phyloP scores from a whole-genome alignment of 2,329 filamentous ascomycete species.

The Parastagonospora avenae region DNA sequence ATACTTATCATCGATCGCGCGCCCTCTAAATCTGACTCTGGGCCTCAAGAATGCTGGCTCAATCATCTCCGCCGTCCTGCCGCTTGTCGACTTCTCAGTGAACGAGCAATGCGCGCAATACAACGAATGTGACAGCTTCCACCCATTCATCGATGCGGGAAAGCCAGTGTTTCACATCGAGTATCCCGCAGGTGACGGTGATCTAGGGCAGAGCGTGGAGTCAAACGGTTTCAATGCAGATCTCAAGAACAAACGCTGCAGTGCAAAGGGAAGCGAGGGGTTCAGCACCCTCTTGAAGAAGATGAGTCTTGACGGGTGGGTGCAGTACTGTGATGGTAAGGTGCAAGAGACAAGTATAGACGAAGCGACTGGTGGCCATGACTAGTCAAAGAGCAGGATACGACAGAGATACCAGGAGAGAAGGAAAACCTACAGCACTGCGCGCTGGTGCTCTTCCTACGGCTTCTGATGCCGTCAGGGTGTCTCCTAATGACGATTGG shows the following conservation, averaged over 20 bases:
- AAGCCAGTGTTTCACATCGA: slow-evolving; percentile 78
- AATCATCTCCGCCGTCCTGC: slow-evolving; percentile 60
- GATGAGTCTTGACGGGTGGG: slow-evolving; percentile 67
- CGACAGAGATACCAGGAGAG: background rate
- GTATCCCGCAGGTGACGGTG: slow-evolving; percentile 58
- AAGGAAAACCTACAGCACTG: background rate
- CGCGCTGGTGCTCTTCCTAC: background rate
- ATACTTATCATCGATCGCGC: slow-evolving; percentile 64
- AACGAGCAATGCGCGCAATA: slow-evolving; percentile 72
- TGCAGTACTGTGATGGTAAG: slow-evolving; percentile 58
- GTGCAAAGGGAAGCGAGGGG: slow-evolving; percentile 50
- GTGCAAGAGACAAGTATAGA: slow-evolving; percentile 30
- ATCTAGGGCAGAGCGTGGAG: slow-evolving; percentile 1
- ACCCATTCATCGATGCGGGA: slow-evolving; percentile 61
- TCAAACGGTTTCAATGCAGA: slow-evolving; percentile 42
- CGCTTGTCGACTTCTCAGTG: slow-evolving; percentile 67
- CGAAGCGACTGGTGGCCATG: slow-evolving; percentile 6
- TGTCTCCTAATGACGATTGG: background rate
- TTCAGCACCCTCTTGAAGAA: slow-evolving; percentile 72
- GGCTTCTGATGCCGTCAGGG: too few species aligned
- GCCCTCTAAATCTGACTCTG: slow-evolving; percentile 61
- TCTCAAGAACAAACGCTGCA: slow-evolving; percentile 50
- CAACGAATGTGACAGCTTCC: slow-evolving; percentile 64
- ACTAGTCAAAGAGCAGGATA: background rate
- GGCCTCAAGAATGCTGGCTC: slow-evolving; percentile 72